Evolutionary conservation across 495 filamentous ascomycete genomes (phyloP).

Genomic region (Aspergillus conjunctus): DNA sequence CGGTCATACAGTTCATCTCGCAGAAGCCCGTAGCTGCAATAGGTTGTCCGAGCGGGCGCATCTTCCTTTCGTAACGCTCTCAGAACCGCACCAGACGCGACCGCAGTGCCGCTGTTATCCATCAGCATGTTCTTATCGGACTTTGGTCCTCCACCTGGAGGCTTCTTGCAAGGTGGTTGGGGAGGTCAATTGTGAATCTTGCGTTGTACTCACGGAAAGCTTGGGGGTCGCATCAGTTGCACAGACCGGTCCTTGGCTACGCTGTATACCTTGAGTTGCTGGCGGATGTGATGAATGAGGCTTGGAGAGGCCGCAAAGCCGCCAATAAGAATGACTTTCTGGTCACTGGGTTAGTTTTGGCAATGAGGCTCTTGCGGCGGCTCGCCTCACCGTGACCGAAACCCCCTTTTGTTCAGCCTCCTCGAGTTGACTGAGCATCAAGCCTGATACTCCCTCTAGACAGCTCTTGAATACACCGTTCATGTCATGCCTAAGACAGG

Average conservation of each 20-base stretch:
- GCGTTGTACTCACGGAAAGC: neutral
- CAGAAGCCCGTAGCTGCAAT: slow-evolving; percentile 18
- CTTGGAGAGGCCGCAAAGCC: slow-evolving; percentile 16
- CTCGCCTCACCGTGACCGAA: slow-evolving; percentile 1
- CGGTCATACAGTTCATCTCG: slow-evolving; percentile 6
- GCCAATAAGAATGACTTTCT: slow-evolving; percentile 18
- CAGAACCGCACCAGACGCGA: slow-evolving; percentile 19
- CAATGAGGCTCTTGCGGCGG: neutral
- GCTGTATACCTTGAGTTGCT: neutral
- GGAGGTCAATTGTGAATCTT: neutral
- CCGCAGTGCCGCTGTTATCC: slow-evolving; percentile 10
- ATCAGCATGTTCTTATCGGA: too few relatives aligned
- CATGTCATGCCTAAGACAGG: neutral
- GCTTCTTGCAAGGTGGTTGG: too few relatives aligned
- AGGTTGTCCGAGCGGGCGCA: slow-evolving; percentile 10
- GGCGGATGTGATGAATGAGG: slow-evolving; percentile 1
- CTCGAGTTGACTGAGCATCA: slow-evolving; percentile 10
- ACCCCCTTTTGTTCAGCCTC: neutral
- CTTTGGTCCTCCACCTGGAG: neutral
- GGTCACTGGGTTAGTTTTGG: neutral
- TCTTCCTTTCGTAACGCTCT: slow-evolving; percentile 20
- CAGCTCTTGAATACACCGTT: neutral
- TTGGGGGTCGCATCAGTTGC: neutral
- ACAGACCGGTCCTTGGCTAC: neutral
- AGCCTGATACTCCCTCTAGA: neutral